Percentiles rank a stretch among this genome's conserved stretches.
These are phyloP conservation scores for Solanum medicagineum DNA, from an alignment of 257 asterid species.

Conservation along the genomic window DNA sequence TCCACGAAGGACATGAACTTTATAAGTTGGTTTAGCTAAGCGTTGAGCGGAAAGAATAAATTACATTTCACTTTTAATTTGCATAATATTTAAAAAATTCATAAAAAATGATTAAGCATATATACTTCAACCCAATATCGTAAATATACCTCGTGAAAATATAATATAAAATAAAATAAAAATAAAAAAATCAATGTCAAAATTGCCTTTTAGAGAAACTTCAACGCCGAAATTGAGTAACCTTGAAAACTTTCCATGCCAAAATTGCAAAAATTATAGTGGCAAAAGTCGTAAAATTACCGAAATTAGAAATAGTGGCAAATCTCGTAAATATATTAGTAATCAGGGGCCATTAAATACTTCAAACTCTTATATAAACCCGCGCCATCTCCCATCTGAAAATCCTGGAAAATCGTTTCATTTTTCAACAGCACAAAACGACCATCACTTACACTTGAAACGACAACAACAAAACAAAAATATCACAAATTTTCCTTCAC, in stretches of 20 bases:
- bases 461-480: background rate
- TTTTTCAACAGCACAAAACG: background rate
- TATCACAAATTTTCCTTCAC: background rate
- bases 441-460: background rate
- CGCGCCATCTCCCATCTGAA: background rate
- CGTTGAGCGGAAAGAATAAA: background rate
- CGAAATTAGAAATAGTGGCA: background rate
- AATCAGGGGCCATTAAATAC: background rate
- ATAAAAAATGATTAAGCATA: background rate
- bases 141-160: background rate
- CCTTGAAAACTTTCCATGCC: background rate
- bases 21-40: background rate
- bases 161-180: background rate
- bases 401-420: background rate
- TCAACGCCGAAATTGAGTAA: background rate
- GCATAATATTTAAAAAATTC: background rate
- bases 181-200: background rate
- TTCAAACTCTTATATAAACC: constrained; percentile 17
- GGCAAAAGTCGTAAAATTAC: background rate
- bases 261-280: background rate
- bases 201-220: background rate
- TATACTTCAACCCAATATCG: background rate
- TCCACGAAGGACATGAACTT: background rate
- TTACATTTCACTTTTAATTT: background rate
- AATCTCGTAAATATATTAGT: constrained; percentile 21